A percentile compares a stretch with the other conserved stretches of the same genome.
phyloP scores from a whole-genome alignment of 1,139 yeast species.

The Suhomyces coccinellae region DNA sequence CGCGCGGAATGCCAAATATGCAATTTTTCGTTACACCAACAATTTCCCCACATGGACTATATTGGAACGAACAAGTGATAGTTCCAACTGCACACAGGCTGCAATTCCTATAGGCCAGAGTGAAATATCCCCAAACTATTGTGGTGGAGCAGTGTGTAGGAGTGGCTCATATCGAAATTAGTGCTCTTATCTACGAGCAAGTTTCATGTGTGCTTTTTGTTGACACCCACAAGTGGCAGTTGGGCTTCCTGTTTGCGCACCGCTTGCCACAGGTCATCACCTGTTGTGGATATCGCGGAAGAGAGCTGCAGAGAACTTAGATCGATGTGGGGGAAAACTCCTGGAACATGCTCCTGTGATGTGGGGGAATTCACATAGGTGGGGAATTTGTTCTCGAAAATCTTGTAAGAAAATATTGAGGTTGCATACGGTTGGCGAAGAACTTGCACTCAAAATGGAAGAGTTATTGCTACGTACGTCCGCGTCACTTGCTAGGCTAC shows the following conservation, averaged over 20 bases:
- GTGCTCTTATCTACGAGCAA: background rate
- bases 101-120: too few species aligned
- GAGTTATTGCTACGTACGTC: background rate
- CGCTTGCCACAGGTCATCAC: background rate
- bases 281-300: background rate
- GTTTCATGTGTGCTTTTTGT: constrained; percentile 1
- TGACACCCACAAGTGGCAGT: background rate
- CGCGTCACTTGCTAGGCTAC: background rate
- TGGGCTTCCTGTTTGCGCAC: background rate
- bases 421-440: background rate
- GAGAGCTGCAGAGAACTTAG: background rate
- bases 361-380: constrained; percentile 1
- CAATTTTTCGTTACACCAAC: constrained; percentile 1
- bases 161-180: background rate
- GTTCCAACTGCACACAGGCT: background rate
- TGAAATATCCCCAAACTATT: too few species aligned
- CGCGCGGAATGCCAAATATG: constrained; percentile 4
- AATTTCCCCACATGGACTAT: constrained; percentile 9
- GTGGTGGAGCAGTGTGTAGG: background rate
- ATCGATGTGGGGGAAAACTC: constrained; percentile 1
- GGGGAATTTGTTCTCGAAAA: background rate
- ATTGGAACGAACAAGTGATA: background rate
- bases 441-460: too few species aligned
- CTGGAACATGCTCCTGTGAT: background rate
- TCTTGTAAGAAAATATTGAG: background rate